These are phyloP conservation scores for Vitis amurensis DNA, from an alignment of 164 flowering plant species.

Conservation along the genomic window DNA sequence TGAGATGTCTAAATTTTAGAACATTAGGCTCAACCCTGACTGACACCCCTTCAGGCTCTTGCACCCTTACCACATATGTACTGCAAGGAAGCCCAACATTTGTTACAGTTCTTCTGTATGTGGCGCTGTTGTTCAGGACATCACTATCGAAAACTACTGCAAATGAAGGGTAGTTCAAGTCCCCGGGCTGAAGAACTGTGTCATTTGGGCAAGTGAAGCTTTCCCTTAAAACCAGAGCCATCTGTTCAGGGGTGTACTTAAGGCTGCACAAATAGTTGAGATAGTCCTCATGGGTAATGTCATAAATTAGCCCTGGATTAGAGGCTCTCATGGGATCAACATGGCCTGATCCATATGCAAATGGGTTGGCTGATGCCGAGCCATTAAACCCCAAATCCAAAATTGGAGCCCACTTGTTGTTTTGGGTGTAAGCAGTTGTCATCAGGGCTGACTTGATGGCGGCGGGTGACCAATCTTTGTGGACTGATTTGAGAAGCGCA, in stretches of 20 bases:
- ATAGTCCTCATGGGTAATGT: constrained; percentile 50
- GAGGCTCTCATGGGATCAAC: constrained; percentile 60
- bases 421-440: constrained; percentile 65
- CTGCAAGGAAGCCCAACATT: constrained; percentile 52
- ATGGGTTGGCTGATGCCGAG: constrained; percentile 42
- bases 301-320: constrained; percentile 66
- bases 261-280: constrained; percentile 57
- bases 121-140: constrained; percentile 14
- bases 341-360: constrained; percentile 73
- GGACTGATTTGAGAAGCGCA: constrained; percentile 59
- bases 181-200: constrained; percentile 30
- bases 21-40: constrained; percentile 40
- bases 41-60: constrained; percentile 42
- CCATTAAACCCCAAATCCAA: constrained; percentile 28
- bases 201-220: constrained; percentile 34
- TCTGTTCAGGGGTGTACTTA: constrained; percentile 45
- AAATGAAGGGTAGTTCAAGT: constrained; percentile 75
- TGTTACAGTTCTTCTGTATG: constrained; percentile 53
- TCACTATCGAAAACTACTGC: constrained; percentile 34
- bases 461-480: constrained; percentile 65
- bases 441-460: constrained; percentile 76
- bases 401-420: constrained; percentile 40
- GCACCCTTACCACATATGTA: constrained; percentile 31
- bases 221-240: constrained; percentile 30
- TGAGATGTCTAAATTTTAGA: constrained; percentile 30